These are phyloP conservation scores for Arctium minus DNA, from an alignment of 129 eudicot species.

Conservation along the genomic window DNA sequence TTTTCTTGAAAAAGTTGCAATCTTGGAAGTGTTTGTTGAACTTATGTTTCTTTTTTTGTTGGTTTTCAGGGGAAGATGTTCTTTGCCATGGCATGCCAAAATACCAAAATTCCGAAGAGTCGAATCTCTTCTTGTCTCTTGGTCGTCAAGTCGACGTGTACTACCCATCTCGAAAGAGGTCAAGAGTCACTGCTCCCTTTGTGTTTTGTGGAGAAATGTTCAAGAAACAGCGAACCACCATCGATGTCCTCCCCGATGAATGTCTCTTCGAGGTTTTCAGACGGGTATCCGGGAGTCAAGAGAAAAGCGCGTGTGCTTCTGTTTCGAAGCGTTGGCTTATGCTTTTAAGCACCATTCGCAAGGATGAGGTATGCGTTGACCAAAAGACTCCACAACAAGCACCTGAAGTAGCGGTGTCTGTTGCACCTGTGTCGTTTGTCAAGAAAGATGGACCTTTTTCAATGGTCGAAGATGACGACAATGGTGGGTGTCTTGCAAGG, in stretches of 20 bases:
- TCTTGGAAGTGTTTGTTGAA: background rate
- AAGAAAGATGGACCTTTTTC: constrained; percentile 7
- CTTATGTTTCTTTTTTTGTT: background rate
- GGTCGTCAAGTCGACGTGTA: constrained; percentile 49
- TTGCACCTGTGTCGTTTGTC: background rate
- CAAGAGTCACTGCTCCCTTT: constrained; percentile 57
- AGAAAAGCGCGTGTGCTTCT: constrained; percentile 59
- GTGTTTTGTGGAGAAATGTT: constrained; percentile 35
- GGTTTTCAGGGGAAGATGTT: constrained; percentile 51
- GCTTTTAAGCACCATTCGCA: constrained; percentile 56
- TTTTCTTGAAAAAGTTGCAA: background rate
- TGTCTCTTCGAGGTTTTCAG: constrained; percentile 72
- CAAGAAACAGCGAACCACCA: constrained; percentile 38
- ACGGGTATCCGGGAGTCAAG: constrained; percentile 57
- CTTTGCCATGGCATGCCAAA: constrained; percentile 60
- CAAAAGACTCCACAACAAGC: background rate
- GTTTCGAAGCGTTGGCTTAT: constrained; percentile 83
- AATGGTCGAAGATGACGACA: constrained; percentile 25
- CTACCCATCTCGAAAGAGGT: constrained; percentile 55
- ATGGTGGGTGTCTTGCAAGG: constrained; percentile 55
- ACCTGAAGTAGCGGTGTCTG: background rate
- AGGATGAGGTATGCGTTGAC: constrained; percentile 31
- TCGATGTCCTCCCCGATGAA: constrained; percentile 75
- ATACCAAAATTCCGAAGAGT: constrained; percentile 59
- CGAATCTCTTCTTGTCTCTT: constrained; percentile 48